Evolutionary conservation across 352 stramenopile species (phyloP).

Genomic region (Phytophthora parvispora): DNA sequence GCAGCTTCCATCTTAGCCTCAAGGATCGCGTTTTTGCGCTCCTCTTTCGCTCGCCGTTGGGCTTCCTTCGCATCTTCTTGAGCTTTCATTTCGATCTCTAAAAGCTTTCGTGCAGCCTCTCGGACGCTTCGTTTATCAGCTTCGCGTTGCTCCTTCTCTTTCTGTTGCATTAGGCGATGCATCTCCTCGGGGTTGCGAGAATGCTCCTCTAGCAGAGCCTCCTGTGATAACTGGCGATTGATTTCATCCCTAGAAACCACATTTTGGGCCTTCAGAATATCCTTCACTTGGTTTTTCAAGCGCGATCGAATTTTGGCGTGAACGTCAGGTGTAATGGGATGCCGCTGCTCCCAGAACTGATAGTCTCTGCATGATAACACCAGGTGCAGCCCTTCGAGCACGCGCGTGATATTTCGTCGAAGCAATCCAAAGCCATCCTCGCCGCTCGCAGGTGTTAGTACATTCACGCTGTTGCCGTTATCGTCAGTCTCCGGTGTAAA

Average conservation of each 20-base stretch:
- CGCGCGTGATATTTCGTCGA: slow-evolving; percentile 73
- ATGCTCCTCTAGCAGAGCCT: slow-evolving; percentile 54
- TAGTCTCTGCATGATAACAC: slow-evolving; percentile 78
- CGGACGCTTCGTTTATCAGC: slow-evolving; percentile 78
- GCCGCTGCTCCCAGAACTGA: slow-evolving; percentile 88
- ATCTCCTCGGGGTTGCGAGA: slow-evolving; percentile 54
- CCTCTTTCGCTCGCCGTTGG: slow-evolving; percentile 71
- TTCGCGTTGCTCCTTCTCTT: slow-evolving; percentile 68
- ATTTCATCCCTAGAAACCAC: slow-evolving; percentile 54
- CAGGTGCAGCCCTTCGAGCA: slow-evolving; percentile 76
- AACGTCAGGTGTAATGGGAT: slow-evolving; percentile 66
- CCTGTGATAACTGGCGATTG: slow-evolving; percentile 51
- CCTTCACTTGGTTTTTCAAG: slow-evolving; percentile 67
- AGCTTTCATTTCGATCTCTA: slow-evolving; percentile 84
- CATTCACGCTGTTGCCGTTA: slow-evolving; percentile 36
- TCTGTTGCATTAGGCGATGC: slow-evolving; percentile 35
- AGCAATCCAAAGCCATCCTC: slow-evolving; percentile 89
- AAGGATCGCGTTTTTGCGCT: slow-evolving; percentile 76
- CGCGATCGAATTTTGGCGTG: slow-evolving; percentile 70
- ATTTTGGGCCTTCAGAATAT: slow-evolving; percentile 43
- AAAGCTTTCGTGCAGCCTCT: slow-evolving; percentile 70
- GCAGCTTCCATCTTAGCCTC: slow-evolving; percentile 71
- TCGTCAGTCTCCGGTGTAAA: slow-evolving; percentile 27
- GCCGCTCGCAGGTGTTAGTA: slow-evolving; percentile 58
- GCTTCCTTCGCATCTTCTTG: slow-evolving; percentile 83